Percentiles rank a stretch among this genome's conserved stretches.
These are phyloP conservation scores for Aspergillus hiratsukae DNA, from an alignment of 2,329 filamentous ascomycete genomes.

Conservation along the genomic window DNA sequence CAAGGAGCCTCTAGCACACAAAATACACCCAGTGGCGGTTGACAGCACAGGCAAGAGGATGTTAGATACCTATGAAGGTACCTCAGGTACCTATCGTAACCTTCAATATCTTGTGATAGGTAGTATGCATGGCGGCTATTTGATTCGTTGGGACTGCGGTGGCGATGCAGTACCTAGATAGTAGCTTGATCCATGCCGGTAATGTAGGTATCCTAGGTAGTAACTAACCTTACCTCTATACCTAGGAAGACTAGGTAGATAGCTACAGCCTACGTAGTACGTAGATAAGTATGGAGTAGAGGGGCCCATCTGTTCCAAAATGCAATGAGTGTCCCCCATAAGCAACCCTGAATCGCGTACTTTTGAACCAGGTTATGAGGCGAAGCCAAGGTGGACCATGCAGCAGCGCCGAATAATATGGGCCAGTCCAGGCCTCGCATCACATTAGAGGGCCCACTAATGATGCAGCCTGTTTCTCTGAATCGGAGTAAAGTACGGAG, in stretches of 20 bases:
- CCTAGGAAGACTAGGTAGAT: too few species aligned
- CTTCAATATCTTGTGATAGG: too few species aligned
- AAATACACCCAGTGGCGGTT: not conserved
- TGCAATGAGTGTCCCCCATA: too few species aligned
- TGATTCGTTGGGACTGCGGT: not conserved
- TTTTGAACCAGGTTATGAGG: not conserved
- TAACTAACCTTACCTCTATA: too few species aligned
- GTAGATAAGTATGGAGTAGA: not conserved
- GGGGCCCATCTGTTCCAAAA: too few species aligned
- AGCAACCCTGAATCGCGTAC: not conserved
- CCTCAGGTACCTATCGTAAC: too few species aligned
- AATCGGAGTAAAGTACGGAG: not conserved
- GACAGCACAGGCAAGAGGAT: too few species aligned
- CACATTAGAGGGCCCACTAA: conserved; percentile 9
- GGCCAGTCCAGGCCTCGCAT: conserved; percentile 14
- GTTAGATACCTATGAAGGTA: not conserved
- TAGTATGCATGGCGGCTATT: not conserved
- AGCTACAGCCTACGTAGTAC: too few species aligned
- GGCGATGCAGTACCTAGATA: not conserved
- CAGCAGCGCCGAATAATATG: conserved; percentile 8
- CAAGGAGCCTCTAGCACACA: not conserved
- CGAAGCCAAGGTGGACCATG: not conserved
- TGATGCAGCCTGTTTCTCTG: not conserved
- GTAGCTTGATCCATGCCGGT: not conserved
- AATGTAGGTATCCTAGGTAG: too few species aligned